These are phyloP conservation scores for Leavenworthia alabamica DNA, from an alignment of 345 rosid genomes.

Conservation along the genomic window DNA sequence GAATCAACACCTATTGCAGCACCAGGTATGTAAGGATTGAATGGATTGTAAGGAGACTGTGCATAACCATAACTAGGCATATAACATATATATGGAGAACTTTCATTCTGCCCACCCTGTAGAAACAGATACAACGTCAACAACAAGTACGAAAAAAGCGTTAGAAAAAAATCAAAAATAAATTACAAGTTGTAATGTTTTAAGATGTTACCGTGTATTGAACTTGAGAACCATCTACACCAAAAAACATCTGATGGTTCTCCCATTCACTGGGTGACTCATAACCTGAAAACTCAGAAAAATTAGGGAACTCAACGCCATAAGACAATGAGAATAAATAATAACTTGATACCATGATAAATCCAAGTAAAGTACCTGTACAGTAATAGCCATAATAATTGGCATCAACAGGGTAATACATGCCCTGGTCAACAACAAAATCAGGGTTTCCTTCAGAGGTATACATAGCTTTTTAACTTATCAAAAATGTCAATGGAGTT, in stretches of 20 bases:
- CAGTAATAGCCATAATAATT: constrained; percentile 78
- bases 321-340: background rate
- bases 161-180: background rate
- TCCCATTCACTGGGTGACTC: constrained; percentile 91
- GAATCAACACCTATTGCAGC: constrained; percentile 62
- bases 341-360: background rate
- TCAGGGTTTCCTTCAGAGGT: constrained; percentile 67
- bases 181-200: background rate
- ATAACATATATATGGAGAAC: constrained; percentile 72
- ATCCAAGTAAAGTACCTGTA: constrained; percentile 53
- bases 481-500: constrained; percentile 39
- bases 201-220: constrained; percentile 48
- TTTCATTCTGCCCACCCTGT: constrained; percentile 83
- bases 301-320: background rate
- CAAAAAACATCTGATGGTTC: constrained; percentile 75
- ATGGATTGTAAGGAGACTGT: constrained; percentile 86
- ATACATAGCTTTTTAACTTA: constrained; percentile 64
- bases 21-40: constrained; percentile 87
- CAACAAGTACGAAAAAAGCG: background rate
- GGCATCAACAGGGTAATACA: constrained; percentile 67
- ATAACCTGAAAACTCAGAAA: constrained; percentile 44
- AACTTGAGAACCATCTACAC: constrained; percentile 71
- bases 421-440: constrained; percentile 61
- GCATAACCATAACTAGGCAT: constrained; percentile 78
- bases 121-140: constrained; percentile 2